Conservation (phyloP, 148 eudicot genomes). For the Beta vulgaris region DNA sequence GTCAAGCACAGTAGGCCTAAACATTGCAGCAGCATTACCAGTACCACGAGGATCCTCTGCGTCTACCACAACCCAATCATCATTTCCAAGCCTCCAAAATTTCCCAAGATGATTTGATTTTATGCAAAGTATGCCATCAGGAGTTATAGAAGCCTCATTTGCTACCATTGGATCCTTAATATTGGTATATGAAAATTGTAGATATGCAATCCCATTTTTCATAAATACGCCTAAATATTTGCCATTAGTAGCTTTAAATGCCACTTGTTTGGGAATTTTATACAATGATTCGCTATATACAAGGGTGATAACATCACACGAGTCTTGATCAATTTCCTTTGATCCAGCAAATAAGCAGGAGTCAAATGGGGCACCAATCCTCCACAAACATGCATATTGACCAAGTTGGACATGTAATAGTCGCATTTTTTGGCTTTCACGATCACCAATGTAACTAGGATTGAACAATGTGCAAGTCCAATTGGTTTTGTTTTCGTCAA, state of each 20-base stretch:
- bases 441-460: not conserved
- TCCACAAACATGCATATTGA: not conserved
- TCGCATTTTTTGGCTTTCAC: not conserved
- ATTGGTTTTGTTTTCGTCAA: conserved; percentile 13
- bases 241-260: conserved; percentile 12
- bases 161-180: not conserved
- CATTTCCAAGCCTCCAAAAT: conserved; percentile 4
- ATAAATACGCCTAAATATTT: not conserved
- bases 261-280: not conserved
- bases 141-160: not conserved
- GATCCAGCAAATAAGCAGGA: conserved; percentile 13
- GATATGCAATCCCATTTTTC: not conserved
- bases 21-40: not conserved
- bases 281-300: not conserved
- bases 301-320: not conserved
- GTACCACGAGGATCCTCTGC: conserved; percentile 19
- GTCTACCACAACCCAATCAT: conserved; percentile 1
- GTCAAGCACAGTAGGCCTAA: conserved; percentile 1
- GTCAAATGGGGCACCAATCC: not conserved
- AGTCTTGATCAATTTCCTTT: not conserved
- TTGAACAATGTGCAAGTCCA: conserved; percentile 28
- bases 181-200: conserved; percentile 1
- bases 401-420: conserved; percentile 20
- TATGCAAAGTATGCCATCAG: conserved; percentile 2
- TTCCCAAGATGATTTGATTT: not conserved